Conservation (phyloP, 2,329 filamentous ascomycete species). For the Bipolaris zeicola region DNA sequence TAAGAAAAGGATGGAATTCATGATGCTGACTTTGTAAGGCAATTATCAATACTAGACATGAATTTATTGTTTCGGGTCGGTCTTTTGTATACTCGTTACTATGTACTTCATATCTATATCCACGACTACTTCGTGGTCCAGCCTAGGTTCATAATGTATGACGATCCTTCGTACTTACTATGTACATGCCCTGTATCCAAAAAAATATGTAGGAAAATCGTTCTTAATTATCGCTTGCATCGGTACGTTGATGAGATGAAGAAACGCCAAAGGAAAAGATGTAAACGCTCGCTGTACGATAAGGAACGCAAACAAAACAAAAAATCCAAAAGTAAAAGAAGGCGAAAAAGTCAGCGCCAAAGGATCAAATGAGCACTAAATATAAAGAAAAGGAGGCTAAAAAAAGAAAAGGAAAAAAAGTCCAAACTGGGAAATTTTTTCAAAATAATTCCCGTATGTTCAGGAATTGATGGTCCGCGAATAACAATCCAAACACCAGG, state of each 20-base stretch:
- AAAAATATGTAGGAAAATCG: neutral
- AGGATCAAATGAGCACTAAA: neutral
- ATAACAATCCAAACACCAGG: slow-evolving; percentile 68
- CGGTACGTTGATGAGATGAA: neutral
- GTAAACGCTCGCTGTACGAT: neutral
- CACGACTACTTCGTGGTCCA: too few species aligned
- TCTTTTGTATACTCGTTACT: too few species aligned
- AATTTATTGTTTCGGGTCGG: too few species aligned
- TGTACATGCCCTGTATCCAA: too few species aligned
- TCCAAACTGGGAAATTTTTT: too few species aligned
- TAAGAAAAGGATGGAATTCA: neutral
- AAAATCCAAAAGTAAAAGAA: too few species aligned
- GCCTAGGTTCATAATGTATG: too few species aligned
- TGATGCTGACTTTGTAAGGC: neutral
- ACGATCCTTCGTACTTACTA: too few species aligned
- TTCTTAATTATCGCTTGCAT: too few species aligned
- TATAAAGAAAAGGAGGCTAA: neutral
- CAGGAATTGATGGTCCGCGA: slow-evolving; percentile 30
- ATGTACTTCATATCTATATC: too few species aligned
- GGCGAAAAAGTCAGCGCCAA: neutral
- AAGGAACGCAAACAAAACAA: neutral
- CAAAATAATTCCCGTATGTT: neutral
- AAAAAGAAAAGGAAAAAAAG: neutral
- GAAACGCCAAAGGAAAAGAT: neutral
- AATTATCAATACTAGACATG: too few species aligned